phyloP scores from a whole-genome alignment of 345 rosid species.

The Leavenworthia alabamica region DNA sequence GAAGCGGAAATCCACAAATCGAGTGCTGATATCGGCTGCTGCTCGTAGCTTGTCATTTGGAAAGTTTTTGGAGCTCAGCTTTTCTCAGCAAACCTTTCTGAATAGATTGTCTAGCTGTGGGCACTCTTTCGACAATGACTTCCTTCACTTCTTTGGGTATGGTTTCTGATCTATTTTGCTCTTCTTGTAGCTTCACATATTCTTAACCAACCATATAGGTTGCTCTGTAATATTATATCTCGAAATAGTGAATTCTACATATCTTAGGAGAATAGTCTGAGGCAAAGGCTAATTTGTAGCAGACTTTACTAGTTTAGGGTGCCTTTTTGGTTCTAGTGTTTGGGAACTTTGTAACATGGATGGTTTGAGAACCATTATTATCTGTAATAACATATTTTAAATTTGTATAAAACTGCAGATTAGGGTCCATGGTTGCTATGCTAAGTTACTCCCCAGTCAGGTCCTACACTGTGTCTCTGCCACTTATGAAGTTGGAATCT shows the following conservation, averaged over 20 bases:
- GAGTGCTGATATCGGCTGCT: conserved; percentile 68
- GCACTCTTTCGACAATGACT: conserved; percentile 72
- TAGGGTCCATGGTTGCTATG: conserved; percentile 83
- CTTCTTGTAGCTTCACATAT: conserved; percentile 3
- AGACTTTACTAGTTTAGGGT: not conserved
- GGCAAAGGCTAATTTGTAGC: no score
- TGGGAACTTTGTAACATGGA: no score
- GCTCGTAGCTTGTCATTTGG: conserved; percentile 83
- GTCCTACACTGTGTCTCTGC: conserved; percentile 63
- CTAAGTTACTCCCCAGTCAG: conserved; percentile 73
- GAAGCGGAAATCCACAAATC: conserved; percentile 54
- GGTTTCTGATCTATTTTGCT: conserved; percentile 11
- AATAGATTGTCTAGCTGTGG: conserved; percentile 59
- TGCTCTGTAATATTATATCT: not conserved
- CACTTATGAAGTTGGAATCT: conserved; percentile 62
- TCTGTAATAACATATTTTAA: not conserved
- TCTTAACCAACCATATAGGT: not conserved
- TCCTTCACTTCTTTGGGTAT: conserved; percentile 94
- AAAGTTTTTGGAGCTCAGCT: conserved; percentile 91
- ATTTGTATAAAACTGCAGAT: conserved; percentile 39
- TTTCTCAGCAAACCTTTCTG: conserved; percentile 44
- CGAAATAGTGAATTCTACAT: not conserved
- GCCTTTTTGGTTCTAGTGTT: not conserved
- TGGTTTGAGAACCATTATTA: not conserved
- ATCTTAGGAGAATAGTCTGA: not conserved